These are phyloP conservation scores for Podosphaera xanthii DNA, from an alignment of 2,329 filamentous ascomycete genomes.

Conservation along the genomic window DNA sequence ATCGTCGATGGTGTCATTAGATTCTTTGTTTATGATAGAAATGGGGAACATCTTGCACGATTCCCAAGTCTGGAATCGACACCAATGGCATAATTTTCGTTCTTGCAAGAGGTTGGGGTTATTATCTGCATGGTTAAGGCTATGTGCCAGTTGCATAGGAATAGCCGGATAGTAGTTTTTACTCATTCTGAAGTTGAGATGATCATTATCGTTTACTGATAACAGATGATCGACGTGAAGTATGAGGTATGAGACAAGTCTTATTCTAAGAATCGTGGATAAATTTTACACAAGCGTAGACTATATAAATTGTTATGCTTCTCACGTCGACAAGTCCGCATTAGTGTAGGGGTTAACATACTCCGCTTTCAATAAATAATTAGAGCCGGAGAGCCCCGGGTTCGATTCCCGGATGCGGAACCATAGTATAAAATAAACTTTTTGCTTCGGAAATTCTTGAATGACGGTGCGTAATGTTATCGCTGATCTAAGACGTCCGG, in stretches of 20 bases:
- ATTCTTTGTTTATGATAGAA: constrained; percentile 34
- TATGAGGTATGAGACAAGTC: too few species aligned
- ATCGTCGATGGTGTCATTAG: constrained; percentile 32
- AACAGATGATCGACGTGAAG: too few species aligned
- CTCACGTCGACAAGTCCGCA: too few species aligned
- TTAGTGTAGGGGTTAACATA: too few species aligned
- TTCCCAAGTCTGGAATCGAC: constrained; percentile 32
- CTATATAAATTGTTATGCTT: too few species aligned
- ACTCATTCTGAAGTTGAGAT: neutral
- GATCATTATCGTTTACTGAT: too few species aligned
- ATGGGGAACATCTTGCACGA: constrained; percentile 28
- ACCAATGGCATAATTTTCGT: constrained; percentile 31
- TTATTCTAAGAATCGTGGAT: too few species aligned
- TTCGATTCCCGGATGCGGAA: neutral
- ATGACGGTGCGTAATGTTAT: too few species aligned
- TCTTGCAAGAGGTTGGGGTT: constrained; percentile 13
- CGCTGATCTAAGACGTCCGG: too few species aligned
- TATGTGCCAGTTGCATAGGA: constrained; percentile 1
- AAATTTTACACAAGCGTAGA: too few species aligned
- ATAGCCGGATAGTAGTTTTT: neutral
- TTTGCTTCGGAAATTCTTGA: too few species aligned
- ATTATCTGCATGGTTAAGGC: constrained; percentile 2
- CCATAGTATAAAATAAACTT: too few species aligned
- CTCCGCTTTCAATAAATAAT: neutral
- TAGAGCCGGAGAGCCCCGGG: neutral